Conservation (phyloP, 1,139 yeast species). For the Kurtzmaniella quercitrusa region DNA sequence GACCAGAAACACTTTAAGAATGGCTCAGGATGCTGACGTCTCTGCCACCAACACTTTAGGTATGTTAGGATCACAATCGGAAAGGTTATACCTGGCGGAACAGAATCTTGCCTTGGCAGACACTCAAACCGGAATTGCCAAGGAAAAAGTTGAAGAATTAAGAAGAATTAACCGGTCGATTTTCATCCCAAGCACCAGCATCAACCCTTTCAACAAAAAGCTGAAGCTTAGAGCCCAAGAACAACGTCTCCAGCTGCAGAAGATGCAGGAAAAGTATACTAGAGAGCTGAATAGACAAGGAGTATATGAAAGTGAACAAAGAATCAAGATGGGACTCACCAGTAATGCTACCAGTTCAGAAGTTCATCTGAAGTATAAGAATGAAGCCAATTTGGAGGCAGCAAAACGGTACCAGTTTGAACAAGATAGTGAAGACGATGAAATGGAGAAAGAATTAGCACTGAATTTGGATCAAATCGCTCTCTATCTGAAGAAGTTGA, state of each 20-base stretch:
- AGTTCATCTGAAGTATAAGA: slow-evolving; percentile 45
- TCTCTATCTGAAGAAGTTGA: slow-evolving; percentile 39
- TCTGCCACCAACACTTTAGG: slow-evolving; percentile 89
- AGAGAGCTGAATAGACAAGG: slow-evolving; percentile 40
- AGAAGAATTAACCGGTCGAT: slow-evolving; percentile 77
- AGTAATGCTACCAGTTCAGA: slow-evolving; percentile 36
- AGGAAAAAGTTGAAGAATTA: slow-evolving; percentile 77
- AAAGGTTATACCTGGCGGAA: slow-evolving; percentile 75
- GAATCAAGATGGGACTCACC: slow-evolving; percentile 40
- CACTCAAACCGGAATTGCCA: slow-evolving; percentile 79
- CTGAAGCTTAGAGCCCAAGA: slow-evolving; percentile 74
- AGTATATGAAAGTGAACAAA: slow-evolving; percentile 44
- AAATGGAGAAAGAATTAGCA: slow-evolving; percentile 54
- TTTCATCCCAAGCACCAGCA: slow-evolving; percentile 70
- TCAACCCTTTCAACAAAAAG: slow-evolving; percentile 84
- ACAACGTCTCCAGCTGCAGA: slow-evolving; percentile 60
- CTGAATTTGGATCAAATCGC: slow-evolving; percentile 52
- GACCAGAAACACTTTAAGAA: slow-evolving; percentile 78
- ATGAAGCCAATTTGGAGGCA: slow-evolving; percentile 43
- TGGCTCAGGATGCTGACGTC: slow-evolving; percentile 91
- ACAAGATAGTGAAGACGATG: slow-evolving; percentile 56
- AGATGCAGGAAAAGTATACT: slow-evolving; percentile 55
- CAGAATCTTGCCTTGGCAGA: slow-evolving; percentile 72
- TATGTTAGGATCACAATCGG: slow-evolving; percentile 89
- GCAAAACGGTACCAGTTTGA: slow-evolving; percentile 50